Percentiles rank a stretch among this genome's conserved stretches.
phyloP scores from a whole-genome alignment of 371 early-diverging fungal species.

The Chytridium lagenaria region DNA sequence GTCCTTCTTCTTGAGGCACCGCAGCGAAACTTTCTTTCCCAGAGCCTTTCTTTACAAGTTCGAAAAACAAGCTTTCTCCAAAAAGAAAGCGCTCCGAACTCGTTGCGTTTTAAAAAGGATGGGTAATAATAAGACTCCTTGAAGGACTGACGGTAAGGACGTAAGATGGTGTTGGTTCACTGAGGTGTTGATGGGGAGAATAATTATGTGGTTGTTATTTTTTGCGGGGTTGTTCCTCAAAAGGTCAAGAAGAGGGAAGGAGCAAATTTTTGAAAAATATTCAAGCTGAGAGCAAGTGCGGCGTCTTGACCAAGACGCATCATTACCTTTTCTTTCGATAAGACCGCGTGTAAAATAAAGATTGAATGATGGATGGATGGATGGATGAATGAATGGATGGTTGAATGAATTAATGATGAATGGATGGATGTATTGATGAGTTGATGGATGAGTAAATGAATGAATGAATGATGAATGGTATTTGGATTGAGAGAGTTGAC shows the following conservation, averaged over 20 bases:
- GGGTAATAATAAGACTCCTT: conserved; percentile 52
- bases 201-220: background rate
- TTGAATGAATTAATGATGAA: background rate
- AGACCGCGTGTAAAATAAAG: too few relatives aligned
- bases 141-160: too few relatives aligned
- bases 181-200: conserved; percentile 35
- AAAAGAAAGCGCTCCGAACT: conserved; percentile 53
- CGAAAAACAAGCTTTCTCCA: conserved; percentile 52
- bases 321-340: background rate
- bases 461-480: background rate
- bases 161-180: too few relatives aligned
- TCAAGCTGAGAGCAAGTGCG: too few relatives aligned
- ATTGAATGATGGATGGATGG: background rate
- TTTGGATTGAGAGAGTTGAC: background rate
- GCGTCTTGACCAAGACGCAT: background rate
- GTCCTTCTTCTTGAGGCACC: conserved; percentile 54
- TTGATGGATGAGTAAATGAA: background rate
- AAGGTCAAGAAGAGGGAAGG: background rate
- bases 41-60: conserved; percentile 56
- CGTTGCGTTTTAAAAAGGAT: conserved; percentile 44
- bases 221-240: background rate
- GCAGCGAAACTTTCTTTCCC: conserved; percentile 48
- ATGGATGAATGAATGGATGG: background rate
- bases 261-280: background rate
- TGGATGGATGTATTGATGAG: background rate